Percentiles rank a stretch among this genome's conserved stretches.
phyloP scores from a whole-genome alignment of 179 eudicot genomes.

The Camellia oleifera region DNA sequence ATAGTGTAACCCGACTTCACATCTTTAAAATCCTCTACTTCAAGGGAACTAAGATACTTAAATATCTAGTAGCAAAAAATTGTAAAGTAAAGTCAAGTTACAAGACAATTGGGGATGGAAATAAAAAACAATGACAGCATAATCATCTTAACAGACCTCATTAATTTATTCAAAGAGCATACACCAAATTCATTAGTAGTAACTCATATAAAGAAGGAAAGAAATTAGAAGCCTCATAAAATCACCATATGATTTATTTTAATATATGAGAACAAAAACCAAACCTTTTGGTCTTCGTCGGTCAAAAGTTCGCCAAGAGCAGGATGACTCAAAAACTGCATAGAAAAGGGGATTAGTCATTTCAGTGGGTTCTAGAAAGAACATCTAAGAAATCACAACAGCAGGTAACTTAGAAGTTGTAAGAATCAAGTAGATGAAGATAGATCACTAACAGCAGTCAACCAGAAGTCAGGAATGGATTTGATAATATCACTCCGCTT shows the following conservation, averaged over 20 bases:
- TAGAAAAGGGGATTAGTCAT: constrained; percentile 15
- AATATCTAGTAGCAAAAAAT: constrained; percentile 46
- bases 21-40: constrained; percentile 89
- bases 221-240: background rate
- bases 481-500: constrained; percentile 72
- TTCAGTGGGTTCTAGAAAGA: background rate
- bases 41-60: constrained; percentile 75
- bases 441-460: constrained; percentile 72
- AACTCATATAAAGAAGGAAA: background rate
- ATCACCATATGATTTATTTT: background rate
- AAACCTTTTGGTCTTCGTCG: constrained; percentile 93
- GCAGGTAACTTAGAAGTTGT: background rate
- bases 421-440: background rate
- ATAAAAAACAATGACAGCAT: background rate
- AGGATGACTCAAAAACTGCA: constrained; percentile 96
- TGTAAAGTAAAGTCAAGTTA: constrained; percentile 10
- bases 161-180: background rate
- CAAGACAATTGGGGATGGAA: background rate
- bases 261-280: constrained; percentile 9
- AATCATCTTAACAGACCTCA: background rate
- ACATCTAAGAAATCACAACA: background rate
- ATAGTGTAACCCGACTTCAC: constrained; percentile 94
- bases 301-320: constrained; percentile 74
- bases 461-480: constrained; percentile 94
- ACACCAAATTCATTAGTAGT: constrained; percentile 4